These are phyloP conservation scores for Hypoxylon cercidicola DNA, from an alignment of 495 filamentous ascomycete species.

Conservation along the genomic window DNA sequence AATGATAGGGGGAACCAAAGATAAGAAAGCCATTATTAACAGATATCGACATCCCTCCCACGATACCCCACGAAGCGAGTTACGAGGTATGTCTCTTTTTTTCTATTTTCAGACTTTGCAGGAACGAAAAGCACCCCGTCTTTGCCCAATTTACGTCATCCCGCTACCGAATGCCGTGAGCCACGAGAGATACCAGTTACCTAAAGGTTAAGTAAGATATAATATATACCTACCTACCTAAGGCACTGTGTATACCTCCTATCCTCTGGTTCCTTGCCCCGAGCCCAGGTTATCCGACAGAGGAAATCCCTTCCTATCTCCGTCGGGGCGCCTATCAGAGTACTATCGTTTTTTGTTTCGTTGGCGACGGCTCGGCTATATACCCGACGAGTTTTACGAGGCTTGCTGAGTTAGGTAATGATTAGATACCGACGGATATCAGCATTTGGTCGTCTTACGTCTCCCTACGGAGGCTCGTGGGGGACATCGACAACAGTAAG, in stretches of 20 bases:
- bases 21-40: conserved; percentile 45
- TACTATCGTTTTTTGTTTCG: conserved; percentile 2
- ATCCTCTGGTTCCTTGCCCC: not conserved
- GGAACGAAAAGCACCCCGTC: conserved; percentile 24
- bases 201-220: conserved; percentile 44
- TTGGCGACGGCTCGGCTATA: conserved; percentile 6
- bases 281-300: too few species aligned
- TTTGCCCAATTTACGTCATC: conserved; percentile 32
- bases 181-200: conserved; percentile 29
- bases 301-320: too few species aligned
- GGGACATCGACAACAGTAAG: too few species aligned
- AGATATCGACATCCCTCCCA: conserved; percentile 40
- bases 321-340: conserved; percentile 17
- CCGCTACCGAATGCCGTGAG: conserved; percentile 36
- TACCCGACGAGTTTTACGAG: conserved; percentile 10
- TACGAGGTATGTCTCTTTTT: conserved; percentile 32
- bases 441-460: conserved; percentile 15
- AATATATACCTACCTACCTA: conserved; percentile 23
- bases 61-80: conserved; percentile 41
- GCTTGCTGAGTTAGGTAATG: conserved; percentile 11
- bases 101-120: not conserved
- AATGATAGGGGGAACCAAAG: conserved; percentile 42
- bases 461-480: too few species aligned
- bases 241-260: conserved; percentile 12
- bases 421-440: conserved; percentile 19